Evolutionary conservation across 371 early-diverging fungal species (phyloP), one percentile per base, ranked within the genome.

Genomic region (Dinochytrium kinnereticum): DNA sequence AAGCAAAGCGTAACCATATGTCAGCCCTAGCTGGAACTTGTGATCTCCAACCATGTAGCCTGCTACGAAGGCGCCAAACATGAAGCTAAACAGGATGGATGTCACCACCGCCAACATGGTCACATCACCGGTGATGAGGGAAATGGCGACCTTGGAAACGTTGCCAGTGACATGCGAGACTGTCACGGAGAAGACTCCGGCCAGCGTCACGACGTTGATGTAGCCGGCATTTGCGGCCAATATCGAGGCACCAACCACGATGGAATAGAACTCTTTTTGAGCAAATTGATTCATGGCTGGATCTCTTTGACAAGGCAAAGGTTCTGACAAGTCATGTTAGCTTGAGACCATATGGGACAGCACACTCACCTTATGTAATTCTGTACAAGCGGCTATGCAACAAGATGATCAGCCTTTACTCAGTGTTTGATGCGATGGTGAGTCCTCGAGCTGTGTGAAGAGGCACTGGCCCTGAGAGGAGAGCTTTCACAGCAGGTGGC

Each of bases 161-260:
- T 77, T 84, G 31, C 87, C 87, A 26, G 87, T 86, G 55, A 82
- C 82, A 65, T 87, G 87, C 0, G 86, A 78, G 31, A 87, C 87
- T 1, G 86, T 85, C 31, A 85, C 81, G 36, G 83, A 75, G 73
- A 78, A 85, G 44, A 83, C 75, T 40, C 87, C 85, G 19, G 84
- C 81, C 50, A 87, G 80, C 3, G 86, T 79, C 30, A 86, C 83
- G 36, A 85, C 86, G 77, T 86, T 86, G 78, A 87, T 86, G 77
- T 80, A 86, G n/a, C 87, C 87, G 30, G 87, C 87, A 64, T 82
- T 85, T 50, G 70, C 67, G 33, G 86, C 77, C 39, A 87, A 81
- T 38, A 84, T 38, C n/a, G 79, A 76, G 34, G 85, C 82, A n/a
- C 86, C 87, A 19, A 76, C 73, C 21, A 87, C 85, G 26, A 87